Evolutionary conservation across 768 basidiomycete genomes (phyloP), one percentile per base, ranked within the genome.

Genomic region (Termitomyces titanicus): DNA sequence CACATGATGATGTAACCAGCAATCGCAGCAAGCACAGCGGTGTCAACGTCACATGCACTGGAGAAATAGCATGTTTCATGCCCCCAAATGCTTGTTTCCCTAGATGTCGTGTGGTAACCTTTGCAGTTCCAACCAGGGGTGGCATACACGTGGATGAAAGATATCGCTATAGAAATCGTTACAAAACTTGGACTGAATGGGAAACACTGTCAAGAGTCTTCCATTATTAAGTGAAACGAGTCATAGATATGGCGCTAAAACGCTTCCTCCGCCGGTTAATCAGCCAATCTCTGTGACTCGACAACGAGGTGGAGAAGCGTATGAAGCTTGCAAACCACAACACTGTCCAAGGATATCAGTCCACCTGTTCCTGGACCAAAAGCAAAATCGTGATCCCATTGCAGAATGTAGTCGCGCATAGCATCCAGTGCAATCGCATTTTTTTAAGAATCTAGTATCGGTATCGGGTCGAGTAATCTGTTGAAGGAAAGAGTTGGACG

Each of bases 391-490:
- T 31, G 27, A 6, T 31, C 27, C 6, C 27, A 18, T n/a, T 46
- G 44, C 17, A n/a, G 44, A 5, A 29, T 10, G 18, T 29, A 29
- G 44, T 24, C n/a, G n/a, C n/a, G 27, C 44, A 31, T 3, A 31
- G 18, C 27, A 2, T 18, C n/a, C 29, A 13, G 29, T 6, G 45
- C 27, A 11, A 27, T 33, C 31, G 33, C 33, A n/a, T 17, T 15
- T 7, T 37, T 22, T 24, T 20, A 12, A n/a, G 17, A 5, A 37
- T 37, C 47, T 48, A 48, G 47, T 48, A 48, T 48, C 47, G 47
- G 35, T 48, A 48, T 37, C 47, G 47, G 8, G 48, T 49, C 12
- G 48, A 49, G n/a, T 49, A 49, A 38, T 49, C 48, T 49, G 25
- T 18, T 15, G 9, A 5, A 8, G 13, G 4, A 49, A 18, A 38